Evolutionary conservation across 306 rosid species (phyloP), one percentile per base, ranked within the genome.

Genomic region (Glycine soja): DNA sequence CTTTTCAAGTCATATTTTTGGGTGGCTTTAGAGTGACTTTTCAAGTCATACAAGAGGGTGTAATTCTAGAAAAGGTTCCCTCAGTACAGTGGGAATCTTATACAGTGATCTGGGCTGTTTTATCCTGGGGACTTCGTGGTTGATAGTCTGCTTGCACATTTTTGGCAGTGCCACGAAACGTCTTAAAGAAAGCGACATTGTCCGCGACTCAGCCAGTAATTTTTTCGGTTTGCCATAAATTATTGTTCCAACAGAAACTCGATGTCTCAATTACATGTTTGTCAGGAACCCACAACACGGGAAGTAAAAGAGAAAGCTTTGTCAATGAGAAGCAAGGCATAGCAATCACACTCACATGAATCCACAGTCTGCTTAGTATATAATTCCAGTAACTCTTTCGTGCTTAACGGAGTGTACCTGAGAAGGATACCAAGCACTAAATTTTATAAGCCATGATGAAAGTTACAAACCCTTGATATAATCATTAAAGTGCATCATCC

Each of bases 381-480:
- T 40, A 89, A 77, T 90, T 95, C 98, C 86, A 92, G 85, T 78
- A 95, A 80, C 84, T 93, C 99, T 87, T 84, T 89, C 12, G 97
- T 89, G 81, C 83, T 79, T 51, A 93, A 90, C 56, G 97, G 98
- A 2, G 97, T 90, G 79, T 93, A 95, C 88, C 98, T 95, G 87
- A 82, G 85, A 88, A 75, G 81, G 69, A 75, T 18, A 57, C 75
- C 75, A 88, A 75, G 73, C 67, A 52, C 11, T 67, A 63, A 76
- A 84, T 72, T 32, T 66, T 48, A 74, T 34, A 53, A 77, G 38
- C 43, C 51, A n/a, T 15, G 56, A 62, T 52, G 59, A 67, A 62
- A 76, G 34, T 59, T 19, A 19, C 69, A 19, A 34, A 24, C 30
- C 47, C 57, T 13, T 16, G 50, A 53, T 64, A 40, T n/a, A 67